Evolutionary conservation across 2,329 filamentous ascomycete species (phyloP).

Genomic region (Fragosphaeria purpurea): DNA sequence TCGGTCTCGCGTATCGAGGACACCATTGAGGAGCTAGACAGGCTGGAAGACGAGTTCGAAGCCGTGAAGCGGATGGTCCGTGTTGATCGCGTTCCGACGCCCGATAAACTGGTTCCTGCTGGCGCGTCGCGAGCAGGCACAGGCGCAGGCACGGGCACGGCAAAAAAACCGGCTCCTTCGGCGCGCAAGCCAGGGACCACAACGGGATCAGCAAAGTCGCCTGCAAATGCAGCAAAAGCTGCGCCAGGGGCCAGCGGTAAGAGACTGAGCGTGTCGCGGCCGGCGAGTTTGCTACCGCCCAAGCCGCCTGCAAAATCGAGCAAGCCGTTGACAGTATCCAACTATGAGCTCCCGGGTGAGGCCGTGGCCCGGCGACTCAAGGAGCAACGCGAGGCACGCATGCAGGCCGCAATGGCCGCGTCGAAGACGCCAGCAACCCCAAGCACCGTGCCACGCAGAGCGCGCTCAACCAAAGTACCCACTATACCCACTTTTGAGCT

Average conservation of each 20-base stretch:
- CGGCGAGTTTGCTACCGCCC: slow-evolving; percentile 33
- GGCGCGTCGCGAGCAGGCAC: background rate
- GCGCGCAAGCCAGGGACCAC: slow-evolving; percentile 34
- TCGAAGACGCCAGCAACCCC: slow-evolving; percentile 14
- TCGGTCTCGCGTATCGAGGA: slow-evolving; percentile 44
- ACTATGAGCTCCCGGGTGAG: slow-evolving; percentile 55
- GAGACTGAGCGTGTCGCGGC: slow-evolving; percentile 21
- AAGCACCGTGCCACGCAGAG: slow-evolving; percentile 30
- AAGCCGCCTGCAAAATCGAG: slow-evolving; percentile 40
- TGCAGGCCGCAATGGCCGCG: slow-evolving; percentile 19
- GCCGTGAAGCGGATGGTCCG: slow-evolving; percentile 34
- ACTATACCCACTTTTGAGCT: slow-evolving; percentile 51
- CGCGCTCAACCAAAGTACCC: slow-evolving; percentile 35
- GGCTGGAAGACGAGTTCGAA: slow-evolving; percentile 52
- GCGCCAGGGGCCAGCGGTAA: slow-evolving; percentile 16
- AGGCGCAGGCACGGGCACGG: background rate
- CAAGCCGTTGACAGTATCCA: slow-evolving; percentile 43
- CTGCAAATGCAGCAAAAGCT: slow-evolving; percentile 14
- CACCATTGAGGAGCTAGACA: slow-evolving; percentile 52
- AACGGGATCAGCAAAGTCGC: slow-evolving; percentile 22
- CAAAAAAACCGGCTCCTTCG: slow-evolving; percentile 11
- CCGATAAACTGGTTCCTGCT: slow-evolving; percentile 18
- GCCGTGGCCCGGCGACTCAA: slow-evolving; percentile 47
- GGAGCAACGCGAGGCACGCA: slow-evolving; percentile 48
- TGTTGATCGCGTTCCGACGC: slow-evolving; percentile 23